Conservation (phyloP, 78 protist genomes). For the Blattamonas nauphoetae region DNA sequence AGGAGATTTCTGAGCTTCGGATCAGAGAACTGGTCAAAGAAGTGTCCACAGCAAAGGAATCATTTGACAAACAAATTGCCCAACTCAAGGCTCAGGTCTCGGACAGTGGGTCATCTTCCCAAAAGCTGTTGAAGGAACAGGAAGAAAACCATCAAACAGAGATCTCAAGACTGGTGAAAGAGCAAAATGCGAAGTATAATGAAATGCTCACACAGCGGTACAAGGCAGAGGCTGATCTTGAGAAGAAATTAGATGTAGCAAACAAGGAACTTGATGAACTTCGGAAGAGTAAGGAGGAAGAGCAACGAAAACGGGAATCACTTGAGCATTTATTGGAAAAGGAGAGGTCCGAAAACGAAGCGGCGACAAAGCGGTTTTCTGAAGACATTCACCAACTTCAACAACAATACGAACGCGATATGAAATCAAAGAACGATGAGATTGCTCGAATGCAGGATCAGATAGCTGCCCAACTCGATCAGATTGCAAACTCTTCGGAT, state of each 20-base stretch:
- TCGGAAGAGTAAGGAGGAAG: too few relatives aligned
- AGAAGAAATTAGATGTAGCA: neutral
- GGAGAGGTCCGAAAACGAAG: too few relatives aligned
- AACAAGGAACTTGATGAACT: neutral
- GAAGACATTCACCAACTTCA: too few relatives aligned
- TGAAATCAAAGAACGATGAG: too few relatives aligned
- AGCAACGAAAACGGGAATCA: too few relatives aligned
- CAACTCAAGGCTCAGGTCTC: neutral
- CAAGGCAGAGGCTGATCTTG: neutral
- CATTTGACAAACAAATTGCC: neutral
- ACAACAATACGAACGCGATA: too few relatives aligned
- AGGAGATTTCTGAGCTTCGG: neutral
- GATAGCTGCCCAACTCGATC: too few relatives aligned
- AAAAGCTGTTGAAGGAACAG: neutral
- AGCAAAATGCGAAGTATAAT: constrained; percentile 14
- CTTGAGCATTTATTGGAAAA: too few relatives aligned
- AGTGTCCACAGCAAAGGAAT: neutral
- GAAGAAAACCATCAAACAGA: neutral
- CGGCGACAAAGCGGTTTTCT: too few relatives aligned
- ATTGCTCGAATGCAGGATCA: too few relatives aligned
- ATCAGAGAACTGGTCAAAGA: neutral
- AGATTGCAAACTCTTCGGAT: too few relatives aligned
- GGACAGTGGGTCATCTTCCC: neutral
- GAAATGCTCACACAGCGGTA: constrained; percentile 7
- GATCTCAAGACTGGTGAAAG: neutral